Evolutionary conservation across 495 filamentous ascomycete genomes (phyloP), one percentile per base, ranked within the genome.

Genomic region (Pyrenula aspistea): DNA sequence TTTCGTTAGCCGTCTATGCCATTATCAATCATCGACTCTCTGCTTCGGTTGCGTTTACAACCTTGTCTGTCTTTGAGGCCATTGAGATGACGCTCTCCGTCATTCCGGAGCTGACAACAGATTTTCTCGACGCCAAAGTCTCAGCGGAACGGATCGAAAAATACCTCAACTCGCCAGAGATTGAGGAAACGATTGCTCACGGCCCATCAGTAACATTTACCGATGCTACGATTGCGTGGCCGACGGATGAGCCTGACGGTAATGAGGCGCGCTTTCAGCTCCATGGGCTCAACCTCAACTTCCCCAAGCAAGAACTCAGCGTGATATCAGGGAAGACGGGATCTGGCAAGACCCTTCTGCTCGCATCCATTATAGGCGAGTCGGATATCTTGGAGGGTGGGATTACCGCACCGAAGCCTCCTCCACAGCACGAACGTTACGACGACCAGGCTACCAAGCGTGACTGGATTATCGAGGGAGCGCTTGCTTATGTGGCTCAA

Each of bases 21-120:
- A 50, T 77, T 10, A 61, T 85, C 0, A 63, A 86, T 55, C 82
- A 84, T 1, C 68, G 73, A 0, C 71, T 95, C 2, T 74, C 81
- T 0, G 81, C 89, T 2, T 88, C 87, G 0, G 80, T 91, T 15
- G 89, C 89, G 1, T 95, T 95, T 60, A 90, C 90, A 15, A 82
- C 86, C 53, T 76, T 95, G 50, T 78, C 83, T 1, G 72, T 95
- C 25, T 91, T 94, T 67, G 78, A 75, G 47, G 73, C 77, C 12
- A 76, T 95, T 48, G 89, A 93, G 64, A 72, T 80, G 25, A 82
- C 83, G 0, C 67, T 95, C 1, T 80, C 83, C 4, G 71, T 87
- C 22, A 67, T 93, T 42, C 89, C 89, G 1, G 87, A 91, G 59
- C 69, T 91, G 12, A 84, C 81, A 4, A 85, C 88, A 0, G 77